Evolutionary conservation across 352 stramenopile genomes (phyloP).

Genomic region (Thalassiosira hispida): DNA sequence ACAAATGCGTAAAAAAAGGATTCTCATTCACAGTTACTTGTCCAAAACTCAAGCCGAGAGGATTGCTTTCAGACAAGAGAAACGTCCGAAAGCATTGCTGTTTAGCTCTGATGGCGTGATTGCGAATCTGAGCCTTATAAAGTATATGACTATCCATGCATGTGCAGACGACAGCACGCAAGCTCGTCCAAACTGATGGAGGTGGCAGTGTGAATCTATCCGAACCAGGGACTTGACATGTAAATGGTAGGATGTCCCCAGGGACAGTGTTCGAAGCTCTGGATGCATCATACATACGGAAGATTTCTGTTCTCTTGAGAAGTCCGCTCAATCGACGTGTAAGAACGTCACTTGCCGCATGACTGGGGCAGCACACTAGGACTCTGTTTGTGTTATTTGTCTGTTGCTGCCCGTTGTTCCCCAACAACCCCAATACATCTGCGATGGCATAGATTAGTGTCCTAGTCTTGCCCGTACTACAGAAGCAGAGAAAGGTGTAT

Average conservation of each 20-base stretch:
- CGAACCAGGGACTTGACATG: constrained; percentile 28
- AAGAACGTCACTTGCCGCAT: constrained; percentile 75
- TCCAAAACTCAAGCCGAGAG: constrained; percentile 29
- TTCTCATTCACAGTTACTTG: constrained; percentile 13
- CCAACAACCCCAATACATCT: constrained; percentile 45
- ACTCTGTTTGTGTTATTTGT: constrained; percentile 51
- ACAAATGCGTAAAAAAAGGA: constrained; percentile 77
- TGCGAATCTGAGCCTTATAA: constrained; percentile 63
- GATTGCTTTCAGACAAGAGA: constrained; percentile 30
- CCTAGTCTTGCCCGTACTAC: constrained; percentile 72
- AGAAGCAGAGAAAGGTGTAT: background rate
- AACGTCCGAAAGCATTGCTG: constrained; percentile 48
- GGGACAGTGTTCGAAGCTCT: constrained; percentile 59
- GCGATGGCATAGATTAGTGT: constrained; percentile 58
- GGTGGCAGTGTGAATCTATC: constrained; percentile 58
- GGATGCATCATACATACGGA: constrained; percentile 57
- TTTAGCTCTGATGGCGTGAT: constrained; percentile 54
- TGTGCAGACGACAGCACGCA: constrained; percentile 72
- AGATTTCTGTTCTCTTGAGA: constrained; percentile 50
- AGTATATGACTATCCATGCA: constrained; percentile 72
- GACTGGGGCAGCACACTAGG: constrained; percentile 70
- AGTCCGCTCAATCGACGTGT: constrained; percentile 51
- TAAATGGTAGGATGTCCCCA: constrained; percentile 59
- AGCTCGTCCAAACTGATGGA: constrained; percentile 46
- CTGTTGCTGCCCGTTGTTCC: constrained; percentile 2